Base-by-base conservation (phyloP, 352 stramenopile genomes). In the Phytophthora idaei region DNA sequence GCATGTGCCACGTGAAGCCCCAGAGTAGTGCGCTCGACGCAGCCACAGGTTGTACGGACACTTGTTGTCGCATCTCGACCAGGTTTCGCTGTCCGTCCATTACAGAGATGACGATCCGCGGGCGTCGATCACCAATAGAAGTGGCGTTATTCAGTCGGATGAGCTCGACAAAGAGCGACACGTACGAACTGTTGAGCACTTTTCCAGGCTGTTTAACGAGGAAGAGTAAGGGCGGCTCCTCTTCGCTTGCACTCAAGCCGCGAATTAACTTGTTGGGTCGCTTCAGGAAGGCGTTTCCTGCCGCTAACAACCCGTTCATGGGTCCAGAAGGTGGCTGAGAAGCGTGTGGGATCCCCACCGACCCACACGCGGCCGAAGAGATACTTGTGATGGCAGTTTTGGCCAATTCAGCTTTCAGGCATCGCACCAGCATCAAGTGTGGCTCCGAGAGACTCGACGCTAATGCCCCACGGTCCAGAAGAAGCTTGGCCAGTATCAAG, bases 1-100 rank as follows among this genome's bases (percentile, higher is more conserved):
- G 90, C 92, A 98, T 97, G 69, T 97, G 87, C 92, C 92, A 98
- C 27, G 90, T 97, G 60, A 94, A 90, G 10, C 85, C 80, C 86
- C 92, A 98, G 31, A 92, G 62, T 7, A 96, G 71, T 27, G 78
- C 73, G 17, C 80, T 80, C 2, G 80, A 62, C 2, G 88, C 62
- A n/a, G 78, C 65, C 6, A 90, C 71, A 28, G 82, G 85, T 64
- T 94, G 81, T 29, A 85, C 67, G 1, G 85, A 89, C 27, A 93
- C 87, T 61, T 92, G 82, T 70, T 93, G 85, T 49, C 85, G 84
- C 68, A 85, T 86, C 60, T 95, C 85, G 21, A 95, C 78, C 5
- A 91, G 63, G 61, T 92, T 81, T 3, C 69, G 76, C 39, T 90
- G 73, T 46, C 78, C 58, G 60, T 91, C 85, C 39, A 92, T 71